Percentiles rank a stretch among this genome's conserved stretches.
Conservation (phyloP, 2,329 filamentous ascomycete species). For the Fusarium illudens region DNA sequence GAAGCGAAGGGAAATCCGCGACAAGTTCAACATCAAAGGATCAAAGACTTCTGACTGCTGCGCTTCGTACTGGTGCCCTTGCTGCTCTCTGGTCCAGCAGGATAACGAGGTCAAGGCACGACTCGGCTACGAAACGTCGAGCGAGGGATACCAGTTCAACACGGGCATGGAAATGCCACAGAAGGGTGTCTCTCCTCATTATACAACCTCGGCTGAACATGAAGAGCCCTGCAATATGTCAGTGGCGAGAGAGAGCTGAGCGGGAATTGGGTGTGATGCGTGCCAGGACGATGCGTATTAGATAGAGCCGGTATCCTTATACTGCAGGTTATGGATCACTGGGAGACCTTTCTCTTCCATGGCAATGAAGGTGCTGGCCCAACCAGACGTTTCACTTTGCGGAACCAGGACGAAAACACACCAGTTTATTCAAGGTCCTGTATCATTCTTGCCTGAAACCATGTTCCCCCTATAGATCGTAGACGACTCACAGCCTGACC, state of each 20-base stretch:
- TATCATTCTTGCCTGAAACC: no score
- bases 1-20: background rate
- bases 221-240: background rate
- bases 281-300: background rate
- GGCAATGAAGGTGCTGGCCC: no score
- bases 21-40: background rate
- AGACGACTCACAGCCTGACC: background rate
- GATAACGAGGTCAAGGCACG: background rate
- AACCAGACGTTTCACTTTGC: no score
- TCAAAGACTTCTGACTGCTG: background rate
- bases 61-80: background rate
- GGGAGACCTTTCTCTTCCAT: no score
- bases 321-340: background rate
- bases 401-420: slow-evolving; percentile 21
- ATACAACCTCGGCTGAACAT: no score
- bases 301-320: background rate
- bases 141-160: background rate
- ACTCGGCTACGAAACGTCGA: background rate
- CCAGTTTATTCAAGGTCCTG: no score
- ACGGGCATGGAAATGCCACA: background rate
- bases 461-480: no score
- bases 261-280: background rate
- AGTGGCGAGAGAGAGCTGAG: background rate
- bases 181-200: background rate
- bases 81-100: background rate